These are phyloP conservation scores for Hyparrhenia diplandra DNA, from an alignment of 176 grass and related monocot genomes.

Conservation along the genomic window DNA sequence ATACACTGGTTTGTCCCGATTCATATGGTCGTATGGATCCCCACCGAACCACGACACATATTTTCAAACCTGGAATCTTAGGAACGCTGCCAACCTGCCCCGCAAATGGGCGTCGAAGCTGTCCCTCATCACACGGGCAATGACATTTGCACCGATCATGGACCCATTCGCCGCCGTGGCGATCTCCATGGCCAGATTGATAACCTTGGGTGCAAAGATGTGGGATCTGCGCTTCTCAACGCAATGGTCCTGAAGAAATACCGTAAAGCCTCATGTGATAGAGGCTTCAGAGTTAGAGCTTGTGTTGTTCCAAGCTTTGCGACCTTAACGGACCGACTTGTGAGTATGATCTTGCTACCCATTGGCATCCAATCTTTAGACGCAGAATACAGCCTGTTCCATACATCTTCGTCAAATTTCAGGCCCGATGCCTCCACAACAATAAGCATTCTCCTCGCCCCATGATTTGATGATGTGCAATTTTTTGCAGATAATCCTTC, in stretches of 20 bases:
- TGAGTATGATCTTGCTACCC: slow-evolving; percentile 27
- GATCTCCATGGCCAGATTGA: neutral
- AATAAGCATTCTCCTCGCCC: neutral
- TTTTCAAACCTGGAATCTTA: neutral
- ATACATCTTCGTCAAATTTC: neutral
- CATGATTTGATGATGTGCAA: no score
- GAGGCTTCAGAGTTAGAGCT: neutral
- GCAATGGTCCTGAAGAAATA: neutral
- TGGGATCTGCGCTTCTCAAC: neutral
- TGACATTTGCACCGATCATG: neutral
- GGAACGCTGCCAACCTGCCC: neutral
- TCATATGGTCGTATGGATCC: neutral
- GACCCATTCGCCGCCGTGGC: neutral
- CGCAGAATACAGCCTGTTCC: neutral
- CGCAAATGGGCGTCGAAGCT: neutral
- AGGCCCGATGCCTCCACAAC: neutral
- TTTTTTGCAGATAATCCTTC: neutral
- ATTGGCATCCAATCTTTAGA: neutral
- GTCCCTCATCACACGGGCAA: neutral
- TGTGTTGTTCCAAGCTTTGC: neutral
- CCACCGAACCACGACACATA: neutral
- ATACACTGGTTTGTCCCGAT: neutral
- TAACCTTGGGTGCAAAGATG: no score
- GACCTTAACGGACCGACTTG: neutral
- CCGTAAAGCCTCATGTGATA: no score